Percentiles rank a stretch among this genome's conserved stretches.
These are phyloP conservation scores for Amniculicola lignicola DNA, from an alignment of 495 filamentous ascomycete species.

Conservation along the genomic window DNA sequence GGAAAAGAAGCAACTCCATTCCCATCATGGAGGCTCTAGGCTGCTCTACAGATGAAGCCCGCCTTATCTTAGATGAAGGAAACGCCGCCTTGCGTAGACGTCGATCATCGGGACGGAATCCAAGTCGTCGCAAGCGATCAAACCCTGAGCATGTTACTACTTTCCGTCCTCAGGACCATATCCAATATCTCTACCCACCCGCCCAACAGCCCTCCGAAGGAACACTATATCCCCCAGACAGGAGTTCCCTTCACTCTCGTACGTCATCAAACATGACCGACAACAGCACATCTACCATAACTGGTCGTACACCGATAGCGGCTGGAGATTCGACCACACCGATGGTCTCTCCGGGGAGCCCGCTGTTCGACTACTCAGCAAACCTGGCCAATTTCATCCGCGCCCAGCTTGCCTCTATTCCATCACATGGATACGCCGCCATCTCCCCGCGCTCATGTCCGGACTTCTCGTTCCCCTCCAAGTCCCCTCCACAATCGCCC, in stretches of 20 bases:
- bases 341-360: slow-evolving; percentile 3
- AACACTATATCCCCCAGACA: background rate
- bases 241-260: slow-evolving; percentile 3
- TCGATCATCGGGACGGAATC: background rate
- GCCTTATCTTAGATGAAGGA: slow-evolving; percentile 24
- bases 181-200: slow-evolving; percentile 8
- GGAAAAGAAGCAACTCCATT: slow-evolving; percentile 27
- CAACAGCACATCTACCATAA: slow-evolving; percentile 13
- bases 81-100: slow-evolving; percentile 23
- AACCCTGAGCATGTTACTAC: background rate
- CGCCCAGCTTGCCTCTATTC: slow-evolving; percentile 18
- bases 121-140: slow-evolving; percentile 2
- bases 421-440: slow-evolving; percentile 8
- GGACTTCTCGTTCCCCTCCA: slow-evolving; percentile 1
- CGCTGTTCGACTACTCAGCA: slow-evolving; percentile 18
- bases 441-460: slow-evolving; percentile 20
- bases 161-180: slow-evolving; percentile 13
- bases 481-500: slow-evolving; percentile 18
- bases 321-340: background rate
- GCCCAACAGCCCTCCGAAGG: background rate
- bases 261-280: slow-evolving; percentile 15
- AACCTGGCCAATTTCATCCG: slow-evolving; percentile 28
- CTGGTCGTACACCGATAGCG: background rate
- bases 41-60: slow-evolving; percentile 25
- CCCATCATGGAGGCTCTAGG: slow-evolving; percentile 24